Evolutionary conservation across 768 basidiomycete species (phyloP).

Genomic region (Stropharia rugosoannulata): DNA sequence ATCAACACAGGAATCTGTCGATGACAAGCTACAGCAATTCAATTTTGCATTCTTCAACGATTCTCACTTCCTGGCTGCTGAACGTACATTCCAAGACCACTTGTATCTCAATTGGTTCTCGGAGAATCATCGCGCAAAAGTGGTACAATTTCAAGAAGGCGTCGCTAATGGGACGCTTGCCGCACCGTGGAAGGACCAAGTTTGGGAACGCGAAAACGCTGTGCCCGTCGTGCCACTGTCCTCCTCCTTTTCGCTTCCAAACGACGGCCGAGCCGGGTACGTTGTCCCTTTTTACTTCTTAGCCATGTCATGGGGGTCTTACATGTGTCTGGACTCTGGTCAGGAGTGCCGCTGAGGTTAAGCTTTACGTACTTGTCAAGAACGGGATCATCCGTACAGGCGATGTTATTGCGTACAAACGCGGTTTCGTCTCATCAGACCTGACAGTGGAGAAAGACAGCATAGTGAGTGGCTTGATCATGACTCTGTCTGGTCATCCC

Average conservation of each 20-base stretch:
- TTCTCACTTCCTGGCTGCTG: slow-evolving; percentile 51
- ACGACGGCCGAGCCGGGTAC: slow-evolving; percentile 26
- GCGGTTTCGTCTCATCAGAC: slow-evolving; percentile 39
- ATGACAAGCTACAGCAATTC: slow-evolving; percentile 18
- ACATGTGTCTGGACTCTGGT: not conserved
- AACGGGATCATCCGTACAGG: slow-evolving; percentile 45
- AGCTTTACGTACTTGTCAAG: slow-evolving; percentile 43
- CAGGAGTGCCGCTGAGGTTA: slow-evolving; percentile 43
- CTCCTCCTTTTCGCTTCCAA: slow-evolving; percentile 12
- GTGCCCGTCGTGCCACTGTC: slow-evolving; percentile 5
- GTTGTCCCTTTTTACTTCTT: slow-evolving; percentile 5
- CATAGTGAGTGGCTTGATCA: slow-evolving; percentile 35
- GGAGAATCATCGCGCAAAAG: slow-evolving; percentile 38
- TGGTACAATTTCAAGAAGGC: slow-evolving; percentile 42
- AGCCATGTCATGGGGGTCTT: not conserved
- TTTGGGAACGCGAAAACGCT: slow-evolving; percentile 49
- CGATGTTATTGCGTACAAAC: slow-evolving; percentile 54
- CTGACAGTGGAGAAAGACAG: slow-evolving; percentile 54
- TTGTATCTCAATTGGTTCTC: slow-evolving; percentile 52
- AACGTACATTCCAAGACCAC: slow-evolving; percentile 62
- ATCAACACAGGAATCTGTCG: not conserved
- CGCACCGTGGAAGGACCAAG: slow-evolving; percentile 65
- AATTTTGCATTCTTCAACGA: slow-evolving; percentile 46
- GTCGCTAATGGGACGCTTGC: slow-evolving; percentile 44
- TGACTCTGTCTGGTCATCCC: not conserved